Conservation (phyloP, 495 filamentous ascomycete genomes). For the Tricharina praecox region DNA sequence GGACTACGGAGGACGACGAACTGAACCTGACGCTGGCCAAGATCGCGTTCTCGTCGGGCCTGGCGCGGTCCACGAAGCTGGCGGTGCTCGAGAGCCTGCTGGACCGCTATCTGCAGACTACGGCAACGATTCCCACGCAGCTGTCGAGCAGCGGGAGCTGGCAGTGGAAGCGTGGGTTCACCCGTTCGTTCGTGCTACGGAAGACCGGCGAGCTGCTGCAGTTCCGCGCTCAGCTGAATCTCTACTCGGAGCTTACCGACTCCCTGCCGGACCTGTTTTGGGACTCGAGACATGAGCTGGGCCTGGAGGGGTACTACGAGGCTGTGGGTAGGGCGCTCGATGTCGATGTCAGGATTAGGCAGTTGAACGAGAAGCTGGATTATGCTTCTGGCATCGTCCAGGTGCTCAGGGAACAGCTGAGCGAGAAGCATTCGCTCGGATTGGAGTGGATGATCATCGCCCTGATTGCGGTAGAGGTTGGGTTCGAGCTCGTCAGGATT, state of each 20-base stretch:
- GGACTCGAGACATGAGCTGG: slow-evolving; percentile 77
- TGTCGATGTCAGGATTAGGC: slow-evolving; percentile 79
- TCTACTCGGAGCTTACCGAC: slow-evolving; percentile 93
- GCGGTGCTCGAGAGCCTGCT: slow-evolving; percentile 82
- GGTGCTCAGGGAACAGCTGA: slow-evolving; percentile 72
- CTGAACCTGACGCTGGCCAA: slow-evolving; percentile 65
- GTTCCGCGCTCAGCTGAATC: slow-evolving; percentile 81
- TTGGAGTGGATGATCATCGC: slow-evolving; percentile 97
- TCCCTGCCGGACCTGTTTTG: slow-evolving; percentile 91
- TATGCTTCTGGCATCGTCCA: slow-evolving; percentile 91
- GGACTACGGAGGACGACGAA: slow-evolving; percentile 18
- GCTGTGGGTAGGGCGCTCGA: slow-evolving; percentile 80
- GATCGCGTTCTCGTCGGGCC: slow-evolving; percentile 86
- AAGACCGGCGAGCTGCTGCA: slow-evolving; percentile 89
- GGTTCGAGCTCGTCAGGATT: slow-evolving; percentile 45
- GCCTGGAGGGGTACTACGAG: slow-evolving; percentile 81
- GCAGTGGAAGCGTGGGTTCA: too few relatives aligned
- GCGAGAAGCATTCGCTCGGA: slow-evolving; percentile 69
- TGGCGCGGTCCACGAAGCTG: slow-evolving; percentile 90
- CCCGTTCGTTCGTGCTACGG: slow-evolving; percentile 61
- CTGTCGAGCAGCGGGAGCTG: slow-evolving; percentile 47
- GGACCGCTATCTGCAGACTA: slow-evolving; percentile 67
- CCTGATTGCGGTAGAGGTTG: slow-evolving; percentile 80
- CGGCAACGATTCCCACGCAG: slow-evolving; percentile 56
- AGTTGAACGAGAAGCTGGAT: slow-evolving; percentile 91